phyloP scores from a whole-genome alignment of 2,329 filamentous ascomycete species.

The Colletotrichum phormii region DNA sequence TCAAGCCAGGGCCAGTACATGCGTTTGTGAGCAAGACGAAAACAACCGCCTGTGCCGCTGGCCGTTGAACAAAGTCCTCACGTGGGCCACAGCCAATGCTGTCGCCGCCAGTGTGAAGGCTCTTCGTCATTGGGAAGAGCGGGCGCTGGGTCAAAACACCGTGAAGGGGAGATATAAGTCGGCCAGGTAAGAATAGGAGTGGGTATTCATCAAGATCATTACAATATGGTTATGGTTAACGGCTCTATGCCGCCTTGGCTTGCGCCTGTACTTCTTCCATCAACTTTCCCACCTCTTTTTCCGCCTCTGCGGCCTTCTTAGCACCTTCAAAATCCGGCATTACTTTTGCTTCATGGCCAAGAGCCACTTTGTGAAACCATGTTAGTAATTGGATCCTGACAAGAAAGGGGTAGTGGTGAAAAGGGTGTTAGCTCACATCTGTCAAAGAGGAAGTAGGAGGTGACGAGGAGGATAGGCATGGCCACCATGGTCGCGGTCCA shows the following conservation, averaged over 20 bases:
- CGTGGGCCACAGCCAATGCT: too few relatives aligned
- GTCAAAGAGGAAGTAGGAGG: slow-evolving; percentile 66
- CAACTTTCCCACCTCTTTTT: neutral
- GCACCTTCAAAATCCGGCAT: slow-evolving; percentile 36
- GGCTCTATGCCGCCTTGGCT: slow-evolving; percentile 17
- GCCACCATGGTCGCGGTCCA: slow-evolving; percentile 62
- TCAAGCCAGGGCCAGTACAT: too few relatives aligned
- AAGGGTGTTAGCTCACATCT: slow-evolving; percentile 51
- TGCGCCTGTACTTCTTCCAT: slow-evolving; percentile 4
- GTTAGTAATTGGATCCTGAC: neutral
- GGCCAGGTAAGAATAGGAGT: neutral
- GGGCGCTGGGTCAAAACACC: too few relatives aligned
- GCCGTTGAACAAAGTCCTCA: too few relatives aligned
- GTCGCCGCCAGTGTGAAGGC: too few relatives aligned
- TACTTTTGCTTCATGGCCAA: slow-evolving; percentile 46
- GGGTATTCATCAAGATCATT: slow-evolving; percentile 31
- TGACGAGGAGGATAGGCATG: slow-evolving; percentile 65
- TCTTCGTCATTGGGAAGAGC: neutral
- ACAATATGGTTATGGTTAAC: neutral
- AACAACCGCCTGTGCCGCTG: neutral
- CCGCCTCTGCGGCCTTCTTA: neutral
- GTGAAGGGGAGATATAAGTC: neutral
- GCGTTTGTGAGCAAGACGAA: neutral
- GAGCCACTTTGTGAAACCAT: slow-evolving; percentile 41
- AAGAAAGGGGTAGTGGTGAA: neutral